Conservation (phyloP, 805 yeast genomes). For the Wickerhamiella australiensis region DNA sequence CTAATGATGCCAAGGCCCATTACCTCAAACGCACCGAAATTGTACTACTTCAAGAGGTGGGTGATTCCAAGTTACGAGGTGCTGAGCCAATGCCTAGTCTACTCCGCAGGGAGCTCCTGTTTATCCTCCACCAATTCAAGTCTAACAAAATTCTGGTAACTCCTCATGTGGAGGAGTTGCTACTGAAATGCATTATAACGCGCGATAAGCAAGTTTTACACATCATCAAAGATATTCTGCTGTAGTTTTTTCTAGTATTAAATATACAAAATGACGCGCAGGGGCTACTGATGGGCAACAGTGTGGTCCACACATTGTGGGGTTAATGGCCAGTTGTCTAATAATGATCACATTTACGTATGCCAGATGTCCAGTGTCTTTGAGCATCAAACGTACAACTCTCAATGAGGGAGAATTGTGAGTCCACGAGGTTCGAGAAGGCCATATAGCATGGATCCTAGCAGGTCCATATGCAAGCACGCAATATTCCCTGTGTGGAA, state of each 20-base stretch:
- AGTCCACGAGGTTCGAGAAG: no score
- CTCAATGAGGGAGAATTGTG: no score
- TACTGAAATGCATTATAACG: slow-evolving; percentile 13
- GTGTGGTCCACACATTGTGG: background rate
- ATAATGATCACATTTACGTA: no score
- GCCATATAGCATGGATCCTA: no score
- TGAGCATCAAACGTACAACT: no score
- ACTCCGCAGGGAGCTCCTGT: slow-evolving; percentile 48
- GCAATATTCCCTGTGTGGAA: no score
- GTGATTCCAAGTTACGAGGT: slow-evolving; percentile 48
- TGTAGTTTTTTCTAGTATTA: background rate
- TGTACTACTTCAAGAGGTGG: slow-evolving; percentile 48
- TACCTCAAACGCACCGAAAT: slow-evolving; percentile 25
- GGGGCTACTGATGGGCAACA: background rate
- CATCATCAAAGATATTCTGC: slow-evolving; percentile 12
- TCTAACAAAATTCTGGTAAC: background rate
- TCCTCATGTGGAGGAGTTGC: background rate
- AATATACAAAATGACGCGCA: no score
- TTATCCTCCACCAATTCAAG: slow-evolving; percentile 20
- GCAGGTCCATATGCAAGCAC: no score
- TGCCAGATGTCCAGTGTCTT: no score
- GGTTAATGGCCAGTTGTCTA: no score
- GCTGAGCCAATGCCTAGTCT: slow-evolving; percentile 54
- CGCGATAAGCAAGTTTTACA: slow-evolving; percentile 13
- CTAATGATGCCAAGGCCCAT: slow-evolving; percentile 7